Percentiles rank a stretch among this genome's conserved stretches.
Conservation (phyloP, 345 rosid species). For the Diplotaxis tenuifolia region DNA sequence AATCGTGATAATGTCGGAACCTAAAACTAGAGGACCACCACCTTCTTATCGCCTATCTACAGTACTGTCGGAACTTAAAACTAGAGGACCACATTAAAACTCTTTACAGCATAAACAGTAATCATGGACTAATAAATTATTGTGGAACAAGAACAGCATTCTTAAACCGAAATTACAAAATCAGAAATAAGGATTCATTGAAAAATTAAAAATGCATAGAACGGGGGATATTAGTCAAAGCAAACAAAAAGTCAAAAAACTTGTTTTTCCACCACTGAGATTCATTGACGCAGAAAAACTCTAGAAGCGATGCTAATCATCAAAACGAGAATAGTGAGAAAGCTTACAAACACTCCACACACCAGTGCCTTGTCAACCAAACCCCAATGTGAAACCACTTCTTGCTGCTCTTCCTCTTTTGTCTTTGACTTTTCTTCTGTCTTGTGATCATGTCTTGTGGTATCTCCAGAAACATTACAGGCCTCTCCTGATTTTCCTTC, state of each 20-base stretch:
- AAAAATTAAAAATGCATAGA: not conserved
- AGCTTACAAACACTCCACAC: slow-evolving; percentile 63
- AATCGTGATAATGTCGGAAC: too few relatives aligned
- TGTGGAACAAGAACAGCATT: not conserved
- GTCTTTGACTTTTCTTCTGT: slow-evolving; percentile 23
- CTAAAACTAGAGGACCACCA: too few relatives aligned
- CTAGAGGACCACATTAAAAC: too few relatives aligned
- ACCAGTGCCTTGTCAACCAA: slow-evolving; percentile 55
- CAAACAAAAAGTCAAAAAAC: not conserved
- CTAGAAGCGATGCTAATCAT: slow-evolving; percentile 47
- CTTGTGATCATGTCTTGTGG: slow-evolving; percentile 22
- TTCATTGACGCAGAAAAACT: slow-evolving; percentile 26
- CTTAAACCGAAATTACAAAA: not conserved
- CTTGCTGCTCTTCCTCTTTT: slow-evolving; percentile 38
- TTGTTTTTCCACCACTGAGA: not conserved
- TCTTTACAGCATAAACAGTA: too few relatives aligned
- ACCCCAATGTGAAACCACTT: slow-evolving; percentile 43
- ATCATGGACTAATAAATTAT: not conserved
- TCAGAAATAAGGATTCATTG: not conserved
- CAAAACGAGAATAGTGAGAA: slow-evolving; percentile 49
- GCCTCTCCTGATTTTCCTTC: slow-evolving; percentile 39
- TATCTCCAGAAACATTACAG: slow-evolving; percentile 15
- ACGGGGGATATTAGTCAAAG: not conserved
- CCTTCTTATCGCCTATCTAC: too few relatives aligned
- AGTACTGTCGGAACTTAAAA: too few relatives aligned